Evolutionary conservation across 177 flowering plant genomes (phyloP), one percentile per base, ranked within the genome.

Genomic region (Viscum album): DNA sequence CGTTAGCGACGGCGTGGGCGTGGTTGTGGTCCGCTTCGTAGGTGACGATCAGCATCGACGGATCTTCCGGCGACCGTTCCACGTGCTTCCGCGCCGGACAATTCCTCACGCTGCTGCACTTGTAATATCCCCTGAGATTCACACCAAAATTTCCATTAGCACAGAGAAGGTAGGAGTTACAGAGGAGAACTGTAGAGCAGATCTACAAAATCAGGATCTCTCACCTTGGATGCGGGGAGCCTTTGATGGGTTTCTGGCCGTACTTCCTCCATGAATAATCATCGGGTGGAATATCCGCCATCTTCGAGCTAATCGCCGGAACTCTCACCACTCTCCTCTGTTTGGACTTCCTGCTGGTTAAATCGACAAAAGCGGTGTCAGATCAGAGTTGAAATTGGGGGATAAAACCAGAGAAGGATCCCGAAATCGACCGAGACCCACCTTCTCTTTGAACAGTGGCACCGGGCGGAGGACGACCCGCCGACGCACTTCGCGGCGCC

Each of bases 21-120:
- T 90, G 98, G 64, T 78, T 90, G 79, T 93, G 97, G 64, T 89
- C 97, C 7, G 87, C 88, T 71, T 93, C 98, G 70, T 93, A 93
- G 7, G 98, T 90, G 28, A 93, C 98, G 23, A 88, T 83, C 69
- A 93, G 73, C 88, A 89, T 86, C 43, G 85, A 34, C 15, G 96
- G 88, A 76, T 93, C 98, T 70, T 93, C 97, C 30, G 77, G 56
- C 0, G 90, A 88, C 26, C 94, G 74, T 69, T 93, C 98, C 56
- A 93, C 98, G 72, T 93, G 98, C 71, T 93, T 93, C 0, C 97
- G 66, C 30, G 98, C 98, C 19, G 97, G 97, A 68, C 98, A 93
- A 0, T 94, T 92, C 69, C 90, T 78, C 37, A 88, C 71, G 74
- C 94, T 90, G 58, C 96, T 90, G 75, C 98, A 93, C 79, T 88